Evolutionary conservation across 352 stramenopile genomes (phyloP).

Genomic region (Globisporangium polare): DNA sequence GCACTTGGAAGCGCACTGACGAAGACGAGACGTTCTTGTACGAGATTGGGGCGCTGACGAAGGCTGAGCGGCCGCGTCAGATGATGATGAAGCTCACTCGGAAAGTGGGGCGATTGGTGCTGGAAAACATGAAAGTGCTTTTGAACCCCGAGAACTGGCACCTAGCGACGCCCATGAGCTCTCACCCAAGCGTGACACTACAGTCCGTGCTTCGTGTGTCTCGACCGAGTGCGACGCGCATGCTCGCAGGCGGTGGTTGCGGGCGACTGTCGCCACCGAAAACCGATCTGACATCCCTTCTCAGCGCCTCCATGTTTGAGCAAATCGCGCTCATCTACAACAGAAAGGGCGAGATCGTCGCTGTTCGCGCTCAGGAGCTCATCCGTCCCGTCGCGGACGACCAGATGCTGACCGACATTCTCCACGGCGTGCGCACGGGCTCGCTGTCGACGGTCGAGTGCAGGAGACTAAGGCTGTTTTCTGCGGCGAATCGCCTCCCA

Average conservation of each 20-base stretch:
- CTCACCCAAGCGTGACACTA: constrained; percentile 15
- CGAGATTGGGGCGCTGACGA: constrained; percentile 36
- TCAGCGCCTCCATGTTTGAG: constrained; percentile 37
- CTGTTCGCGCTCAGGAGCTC: constrained; percentile 43
- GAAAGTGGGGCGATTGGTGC: constrained; percentile 33
- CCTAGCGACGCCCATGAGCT: constrained; percentile 32
- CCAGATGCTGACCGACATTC: constrained; percentile 21
- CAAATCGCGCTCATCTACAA: constrained; percentile 49
- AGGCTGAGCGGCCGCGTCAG: constrained; percentile 33
- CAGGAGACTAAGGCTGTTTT: constrained; percentile 53
- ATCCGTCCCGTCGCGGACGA: constrained; percentile 39
- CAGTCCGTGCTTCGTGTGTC: constrained; percentile 13
- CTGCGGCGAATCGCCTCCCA: constrained; percentile 36
- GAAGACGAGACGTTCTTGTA: constrained; percentile 34
- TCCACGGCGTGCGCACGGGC: constrained; percentile 23
- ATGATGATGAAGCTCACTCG: constrained; percentile 52
- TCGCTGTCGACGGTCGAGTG: constrained; percentile 37
- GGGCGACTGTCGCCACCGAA: background rate
- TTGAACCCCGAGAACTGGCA: constrained; percentile 48
- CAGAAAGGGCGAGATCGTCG: constrained; percentile 42
- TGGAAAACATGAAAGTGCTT: constrained; percentile 56
- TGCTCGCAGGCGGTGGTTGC: background rate
- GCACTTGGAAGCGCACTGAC: constrained; percentile 33
- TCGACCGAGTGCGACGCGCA: background rate
- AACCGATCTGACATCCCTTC: background rate